A percentile compares a stretch with the other conserved stretches of the same genome.
These are phyloP conservation scores for Anethum foeniculum DNA, from an alignment of 140 eudicot species.

Conservation along the genomic window DNA sequence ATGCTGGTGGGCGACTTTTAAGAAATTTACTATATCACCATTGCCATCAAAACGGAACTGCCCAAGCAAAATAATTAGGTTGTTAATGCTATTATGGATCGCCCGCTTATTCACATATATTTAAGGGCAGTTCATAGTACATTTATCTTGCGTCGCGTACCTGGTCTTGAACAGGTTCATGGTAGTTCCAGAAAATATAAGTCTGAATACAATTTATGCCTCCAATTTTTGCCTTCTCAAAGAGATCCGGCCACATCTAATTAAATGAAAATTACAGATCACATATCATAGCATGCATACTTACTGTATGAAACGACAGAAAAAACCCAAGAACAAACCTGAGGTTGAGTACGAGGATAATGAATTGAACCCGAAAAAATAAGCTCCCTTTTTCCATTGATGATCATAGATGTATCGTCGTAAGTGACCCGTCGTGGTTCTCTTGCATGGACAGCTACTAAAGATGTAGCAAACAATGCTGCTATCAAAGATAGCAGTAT, in stretches of 20 bases:
- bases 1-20: slow-evolving; percentile 43
- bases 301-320: background rate
- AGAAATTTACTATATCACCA: slow-evolving; percentile 55
- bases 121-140: background rate
- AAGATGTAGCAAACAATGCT: slow-evolving; percentile 13
- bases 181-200: slow-evolving; percentile 75
- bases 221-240: slow-evolving; percentile 60
- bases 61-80: background rate
- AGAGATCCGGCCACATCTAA: slow-evolving; percentile 72
- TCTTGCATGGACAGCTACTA: slow-evolving; percentile 4
- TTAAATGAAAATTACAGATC: background rate
- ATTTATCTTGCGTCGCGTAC: slow-evolving; percentile 17
- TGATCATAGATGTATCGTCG: slow-evolving; percentile 50
- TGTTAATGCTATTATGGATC: background rate
- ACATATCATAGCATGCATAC: background rate
- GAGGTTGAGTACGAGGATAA: slow-evolving; percentile 70
- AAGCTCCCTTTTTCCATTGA: slow-evolving; percentile 50
- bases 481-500: slow-evolving; percentile 17
- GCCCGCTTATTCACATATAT: background rate
- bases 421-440: slow-evolving; percentile 30
- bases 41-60: slow-evolving; percentile 71
- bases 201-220: slow-evolving; percentile 64
- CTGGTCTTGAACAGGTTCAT: slow-evolving; percentile 74
- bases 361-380: slow-evolving; percentile 87
- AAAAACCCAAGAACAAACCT: slow-evolving; percentile 18